Percentiles rank a stretch among this genome's conserved stretches.
Evolutionary conservation across 768 basidiomycete species (phyloP).

Genomic region (Panellus pusillus): DNA sequence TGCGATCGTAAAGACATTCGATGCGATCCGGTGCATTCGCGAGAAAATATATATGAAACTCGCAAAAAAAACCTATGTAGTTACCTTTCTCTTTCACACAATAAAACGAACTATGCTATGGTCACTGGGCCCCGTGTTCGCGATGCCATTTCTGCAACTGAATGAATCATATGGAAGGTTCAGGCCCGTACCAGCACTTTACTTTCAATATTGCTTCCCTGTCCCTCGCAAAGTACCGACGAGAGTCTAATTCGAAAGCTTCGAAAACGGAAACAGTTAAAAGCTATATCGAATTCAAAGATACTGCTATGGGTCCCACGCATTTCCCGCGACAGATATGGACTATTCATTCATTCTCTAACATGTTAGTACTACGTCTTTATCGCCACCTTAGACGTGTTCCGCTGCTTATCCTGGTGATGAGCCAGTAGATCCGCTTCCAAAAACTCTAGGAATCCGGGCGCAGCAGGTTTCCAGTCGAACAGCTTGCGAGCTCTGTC

Average conservation of each 20-base stretch:
- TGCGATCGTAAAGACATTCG: constrained; percentile 1
- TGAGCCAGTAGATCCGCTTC: constrained; percentile 9
- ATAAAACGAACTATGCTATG: background rate
- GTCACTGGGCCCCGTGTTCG: background rate
- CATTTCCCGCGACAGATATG: too few relatives aligned
- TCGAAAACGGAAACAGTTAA: too few relatives aligned
- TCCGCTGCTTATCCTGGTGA: background rate
- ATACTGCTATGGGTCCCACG: too few relatives aligned
- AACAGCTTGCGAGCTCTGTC: constrained; percentile 7
- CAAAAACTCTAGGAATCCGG: constrained; percentile 1
- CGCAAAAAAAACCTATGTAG: constrained; percentile 10
- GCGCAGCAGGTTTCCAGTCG: constrained; percentile 2
- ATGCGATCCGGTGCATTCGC: constrained; percentile 11
- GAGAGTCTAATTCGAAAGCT: too few relatives aligned
- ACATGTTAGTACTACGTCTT: too few relatives aligned
- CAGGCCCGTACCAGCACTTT: too few relatives aligned
- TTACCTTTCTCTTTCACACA: background rate
- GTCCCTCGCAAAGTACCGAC: too few relatives aligned
- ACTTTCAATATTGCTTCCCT: too few relatives aligned
- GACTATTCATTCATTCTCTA: too few relatives aligned
- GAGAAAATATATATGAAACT: constrained; percentile 11
- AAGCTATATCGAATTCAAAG: too few relatives aligned
- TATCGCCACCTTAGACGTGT: background rate
- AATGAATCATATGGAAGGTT: too few relatives aligned
- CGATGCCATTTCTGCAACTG: background rate